These are phyloP conservation scores for Stellera chamaejasme DNA, from an alignment of 345 rosid species.

Conservation along the genomic window DNA sequence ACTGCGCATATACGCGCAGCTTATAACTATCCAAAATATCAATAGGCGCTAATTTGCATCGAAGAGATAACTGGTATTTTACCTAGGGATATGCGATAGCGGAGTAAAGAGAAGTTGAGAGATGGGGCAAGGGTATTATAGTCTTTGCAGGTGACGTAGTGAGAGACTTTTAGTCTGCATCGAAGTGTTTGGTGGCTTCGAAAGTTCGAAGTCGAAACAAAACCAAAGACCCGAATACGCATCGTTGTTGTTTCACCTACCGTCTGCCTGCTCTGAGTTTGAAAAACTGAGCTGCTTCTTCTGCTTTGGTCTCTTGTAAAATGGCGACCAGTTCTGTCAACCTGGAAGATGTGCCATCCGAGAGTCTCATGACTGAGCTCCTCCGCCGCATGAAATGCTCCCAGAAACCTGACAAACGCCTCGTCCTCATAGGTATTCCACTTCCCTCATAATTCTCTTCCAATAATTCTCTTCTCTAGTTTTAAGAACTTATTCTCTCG, in stretches of 20 bases:
- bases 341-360: constrained; percentile 77
- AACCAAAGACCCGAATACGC: neutral
- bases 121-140: too few relatives aligned
- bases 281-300: too few relatives aligned
- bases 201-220: neutral
- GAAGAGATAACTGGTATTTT: too few relatives aligned
- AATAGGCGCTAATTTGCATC: too few relatives aligned
- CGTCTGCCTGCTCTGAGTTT: neutral
- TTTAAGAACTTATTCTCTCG: neutral
- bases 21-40: too few relatives aligned
- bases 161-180: neutral
- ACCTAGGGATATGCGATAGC: too few relatives aligned
- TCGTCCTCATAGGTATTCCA: constrained; percentile 69
- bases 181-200: neutral
- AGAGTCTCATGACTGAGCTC: constrained; percentile 81
- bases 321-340: constrained; percentile 45
- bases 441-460: neutral
- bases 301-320: neutral
- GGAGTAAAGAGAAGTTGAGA: too few relatives aligned
- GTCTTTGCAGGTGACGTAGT: too few relatives aligned
- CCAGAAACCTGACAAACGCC: constrained; percentile 84
- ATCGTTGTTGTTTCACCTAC: neutral
- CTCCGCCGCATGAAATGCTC: constrained; percentile 94
- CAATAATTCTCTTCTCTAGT: neutral
- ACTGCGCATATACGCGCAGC: too few relatives aligned